Conservation (phyloP, 805 yeast species). For the Kluyveromyces siamensis region DNA sequence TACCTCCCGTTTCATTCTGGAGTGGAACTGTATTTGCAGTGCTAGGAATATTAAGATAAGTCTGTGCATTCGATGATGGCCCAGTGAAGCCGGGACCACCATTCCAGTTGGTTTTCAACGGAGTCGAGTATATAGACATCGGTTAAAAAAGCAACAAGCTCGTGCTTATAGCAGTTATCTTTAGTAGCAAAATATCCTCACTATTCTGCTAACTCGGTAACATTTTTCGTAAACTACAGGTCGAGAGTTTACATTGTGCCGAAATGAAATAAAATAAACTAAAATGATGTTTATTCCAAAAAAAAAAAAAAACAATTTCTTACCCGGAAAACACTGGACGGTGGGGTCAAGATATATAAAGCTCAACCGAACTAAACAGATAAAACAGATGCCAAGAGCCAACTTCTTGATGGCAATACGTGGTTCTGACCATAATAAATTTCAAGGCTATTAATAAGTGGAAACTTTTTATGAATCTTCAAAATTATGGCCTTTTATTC, state of each 20-base stretch:
- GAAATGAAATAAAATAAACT: background rate
- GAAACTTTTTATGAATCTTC: too few relatives aligned
- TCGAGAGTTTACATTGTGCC: background rate
- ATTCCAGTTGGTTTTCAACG: constrained; percentile 17
- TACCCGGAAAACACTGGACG: background rate
- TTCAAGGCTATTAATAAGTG: too few relatives aligned
- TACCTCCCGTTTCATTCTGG: background rate
- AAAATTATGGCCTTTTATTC: too few relatives aligned
- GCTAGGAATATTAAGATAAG: background rate
- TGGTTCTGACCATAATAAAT: too few relatives aligned
- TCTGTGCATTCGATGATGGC: background rate
- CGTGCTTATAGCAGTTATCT: background rate
- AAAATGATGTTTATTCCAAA: background rate
- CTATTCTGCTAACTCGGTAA: background rate
- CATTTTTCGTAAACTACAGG: too few relatives aligned
- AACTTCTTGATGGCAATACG: too few relatives aligned
- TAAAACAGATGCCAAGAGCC: too few relatives aligned
- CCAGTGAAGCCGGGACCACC: background rate
- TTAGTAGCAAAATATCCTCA: background rate
- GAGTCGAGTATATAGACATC: constrained; percentile 26
- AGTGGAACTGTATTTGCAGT: background rate
- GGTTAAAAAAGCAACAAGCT: background rate
- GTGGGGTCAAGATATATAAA: too few relatives aligned
- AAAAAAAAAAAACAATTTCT: background rate
- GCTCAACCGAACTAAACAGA: too few relatives aligned